Conservation (phyloP, 1,284 basidiomycete genomes). For the Irpex sp. region DNA sequence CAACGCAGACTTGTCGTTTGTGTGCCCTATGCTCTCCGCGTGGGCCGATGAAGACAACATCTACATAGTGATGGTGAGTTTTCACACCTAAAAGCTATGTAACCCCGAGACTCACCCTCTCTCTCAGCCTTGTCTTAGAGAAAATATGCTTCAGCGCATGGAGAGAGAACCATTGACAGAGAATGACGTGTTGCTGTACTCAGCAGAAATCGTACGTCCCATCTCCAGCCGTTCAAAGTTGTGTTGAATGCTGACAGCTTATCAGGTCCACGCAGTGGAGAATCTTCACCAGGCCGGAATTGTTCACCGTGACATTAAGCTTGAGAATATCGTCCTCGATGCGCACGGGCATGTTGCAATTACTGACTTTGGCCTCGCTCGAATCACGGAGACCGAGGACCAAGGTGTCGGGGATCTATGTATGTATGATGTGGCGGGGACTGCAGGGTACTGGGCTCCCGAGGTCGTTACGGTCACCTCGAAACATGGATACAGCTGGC, state of each 20-base stretch:
- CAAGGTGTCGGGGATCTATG: constrained; percentile 28
- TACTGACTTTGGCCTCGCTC: constrained; percentile 20
- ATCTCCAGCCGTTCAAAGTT: background rate
- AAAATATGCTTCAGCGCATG: constrained; percentile 1
- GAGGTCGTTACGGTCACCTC: constrained; percentile 10
- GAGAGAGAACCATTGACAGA: background rate
- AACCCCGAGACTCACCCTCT: background rate
- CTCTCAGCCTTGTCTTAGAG: background rate
- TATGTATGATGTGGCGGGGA: constrained; percentile 9
- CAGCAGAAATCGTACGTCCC: constrained; percentile 17
- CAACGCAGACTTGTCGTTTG: background rate
- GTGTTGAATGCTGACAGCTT: background rate
- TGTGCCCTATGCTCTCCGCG: constrained; percentile 5
- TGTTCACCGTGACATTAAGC: constrained; percentile 25
- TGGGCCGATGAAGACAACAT: constrained; percentile 16
- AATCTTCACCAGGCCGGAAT: constrained; percentile 14
- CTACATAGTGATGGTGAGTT: constrained; percentile 21
- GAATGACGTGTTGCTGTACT: constrained; percentile 5
- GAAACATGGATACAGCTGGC: constrained; percentile 9
- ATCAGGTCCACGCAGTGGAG: constrained; percentile 19
- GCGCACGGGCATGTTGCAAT: constrained; percentile 18
- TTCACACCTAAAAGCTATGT: background rate
- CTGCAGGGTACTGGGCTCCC: constrained; percentile 21
- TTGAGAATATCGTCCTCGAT: constrained; percentile 22
- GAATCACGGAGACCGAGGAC: constrained; percentile 37